Base-by-base conservation (phyloP, 169 alveolate genomes). In the Cryptosporidium sp. region DNA sequence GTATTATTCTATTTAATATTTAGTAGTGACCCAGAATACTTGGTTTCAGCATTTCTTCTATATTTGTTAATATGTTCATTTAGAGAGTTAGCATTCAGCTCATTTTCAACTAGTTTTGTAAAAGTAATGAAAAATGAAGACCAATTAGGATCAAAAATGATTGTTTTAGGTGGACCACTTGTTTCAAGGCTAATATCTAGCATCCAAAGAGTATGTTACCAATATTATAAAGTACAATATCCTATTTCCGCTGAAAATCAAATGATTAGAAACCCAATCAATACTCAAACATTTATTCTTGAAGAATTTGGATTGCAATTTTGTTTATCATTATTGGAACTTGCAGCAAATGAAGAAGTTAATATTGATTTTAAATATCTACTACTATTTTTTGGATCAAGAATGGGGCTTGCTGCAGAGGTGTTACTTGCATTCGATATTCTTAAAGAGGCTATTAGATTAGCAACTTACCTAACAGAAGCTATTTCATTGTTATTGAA, bases 81-180 rank as follows among this genome's bases (percentile, higher is more conserved):
- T n/a, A 65, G 3, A 29, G 72, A 65, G 29, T 10, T 35, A 4
- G 0, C 21, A 29, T 5, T n/a, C 2, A 14, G 3, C 7, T 6
- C 44, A 16, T 65, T 65, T 35, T n/a, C 52, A 12, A 7, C 9
- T 10, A 37, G 72, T n/a, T 37, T 65, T 29, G 2, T 10, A 10
- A n/a, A 31, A 33, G 52, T 65, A 7, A 21, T 65, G 72, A 65
- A 29, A 65, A 65, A 65, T 65, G 72, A 65, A 18, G 8, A 65
- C 0, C 4, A 65, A 8, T 6, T 65, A 3, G 48, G 52, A 33
- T n/a, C 23, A 26, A 65, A 26, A 65, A 16, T 65, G 5, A 16
- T 31, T 9, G 21, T 3, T 31, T 31, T 65, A 1, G 72, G 72
- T 35, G 72, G 72, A n/a, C 0, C 2, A 2, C n/a, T 2, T 29